A percentile compares a stretch with the other conserved stretches of the same genome.
phyloP scores from a whole-genome alignment of 805 yeast species.

The Starmerella floris region DNA sequence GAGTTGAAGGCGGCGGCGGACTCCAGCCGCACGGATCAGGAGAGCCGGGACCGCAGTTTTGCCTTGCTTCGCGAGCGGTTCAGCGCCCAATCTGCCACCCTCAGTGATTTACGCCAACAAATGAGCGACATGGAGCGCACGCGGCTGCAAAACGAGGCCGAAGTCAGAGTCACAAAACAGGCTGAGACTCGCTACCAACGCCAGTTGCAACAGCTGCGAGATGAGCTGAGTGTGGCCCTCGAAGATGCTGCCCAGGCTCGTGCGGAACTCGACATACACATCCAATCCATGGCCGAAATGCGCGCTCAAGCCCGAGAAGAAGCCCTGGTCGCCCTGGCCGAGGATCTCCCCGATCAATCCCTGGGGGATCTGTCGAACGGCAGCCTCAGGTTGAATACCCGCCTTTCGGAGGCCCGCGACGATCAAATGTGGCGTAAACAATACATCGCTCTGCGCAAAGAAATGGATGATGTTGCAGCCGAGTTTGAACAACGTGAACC shows the following conservation, averaged over 20 bases:
- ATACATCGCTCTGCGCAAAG: slow-evolving; percentile 54
- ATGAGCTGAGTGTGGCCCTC: slow-evolving; percentile 8
- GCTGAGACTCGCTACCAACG: slow-evolving; percentile 5
- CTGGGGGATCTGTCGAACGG: background rate
- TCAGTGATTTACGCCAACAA: slow-evolving; percentile 8
- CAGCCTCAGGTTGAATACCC: background rate
- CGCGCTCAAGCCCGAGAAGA: slow-evolving; percentile 15
- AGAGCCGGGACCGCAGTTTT: slow-evolving; percentile 5
- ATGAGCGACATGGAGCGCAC: slow-evolving; percentile 7
- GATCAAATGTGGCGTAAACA: slow-evolving; percentile 60
- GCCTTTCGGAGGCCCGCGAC: slow-evolving; percentile 24
- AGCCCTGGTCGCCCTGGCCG: slow-evolving; percentile 18
- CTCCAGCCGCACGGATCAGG: slow-evolving; percentile 3
- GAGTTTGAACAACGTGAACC: slow-evolving; percentile 77
- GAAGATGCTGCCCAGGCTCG: slow-evolving; percentile 19
- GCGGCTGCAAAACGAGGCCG: slow-evolving; percentile 4
- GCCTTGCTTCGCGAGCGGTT: slow-evolving; percentile 8
- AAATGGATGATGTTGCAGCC: slow-evolving; percentile 54
- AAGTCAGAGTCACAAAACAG: background rate
- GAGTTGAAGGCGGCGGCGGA: slow-evolving; percentile 5
- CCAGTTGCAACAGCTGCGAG: slow-evolving; percentile 10
- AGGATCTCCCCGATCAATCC: background rate
- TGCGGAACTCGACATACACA: slow-evolving; percentile 18
- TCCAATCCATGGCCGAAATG: slow-evolving; percentile 6
- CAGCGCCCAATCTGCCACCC: slow-evolving; percentile 3